Base-by-base conservation (phyloP, 306 rosid species). In the Echinosophora koreensis region DNA sequence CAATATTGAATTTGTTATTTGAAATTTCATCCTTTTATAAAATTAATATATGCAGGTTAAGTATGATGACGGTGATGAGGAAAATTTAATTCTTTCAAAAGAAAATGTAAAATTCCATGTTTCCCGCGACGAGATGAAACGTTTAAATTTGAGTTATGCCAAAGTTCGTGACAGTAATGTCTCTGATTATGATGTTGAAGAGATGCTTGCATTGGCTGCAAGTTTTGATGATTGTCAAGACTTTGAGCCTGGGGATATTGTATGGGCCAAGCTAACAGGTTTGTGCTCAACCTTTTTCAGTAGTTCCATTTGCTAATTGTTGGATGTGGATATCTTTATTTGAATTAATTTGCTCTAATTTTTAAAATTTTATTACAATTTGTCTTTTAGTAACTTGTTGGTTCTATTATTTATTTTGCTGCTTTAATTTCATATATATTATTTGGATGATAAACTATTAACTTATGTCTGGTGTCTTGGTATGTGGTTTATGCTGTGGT, bases 191-290 rank as follows among this genome's bases (percentile, higher is more conserved):
- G 88, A 92, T 77, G 79, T 82, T 66, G 88, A 85, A 49, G 99
- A 92, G 90, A 87, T 96, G 97, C 87, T 96, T 46, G 97, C 93
- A 54, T 55, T 92, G 85, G 99, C 99, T 73, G 99, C 98, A 63
- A 91, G 92, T 82, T 90, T 92, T 88, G 91, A 92, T 67, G 97
- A 89, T 73, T 89, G 89, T 62, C 95, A 88, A 81, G 96, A 95
- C 28, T 88, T 88, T 73, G 99, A 92, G 72, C 89, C 96, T 7
- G 97, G 96, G 77, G 99, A 95, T 80, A 89, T 95, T 27, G 67
- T 95, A 72, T 95, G 99, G 99, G 99, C 98, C 71, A 95, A 95
- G 87, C 94, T 95, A 82, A 95, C 99, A 77, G 99, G 99, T 95
- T 64, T 72, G 83, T 84, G 74, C 77, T 85, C 66, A 46, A 54